Conservation (phyloP, 176 grass and related monocot species). For the Lolium rigidum region DNA sequence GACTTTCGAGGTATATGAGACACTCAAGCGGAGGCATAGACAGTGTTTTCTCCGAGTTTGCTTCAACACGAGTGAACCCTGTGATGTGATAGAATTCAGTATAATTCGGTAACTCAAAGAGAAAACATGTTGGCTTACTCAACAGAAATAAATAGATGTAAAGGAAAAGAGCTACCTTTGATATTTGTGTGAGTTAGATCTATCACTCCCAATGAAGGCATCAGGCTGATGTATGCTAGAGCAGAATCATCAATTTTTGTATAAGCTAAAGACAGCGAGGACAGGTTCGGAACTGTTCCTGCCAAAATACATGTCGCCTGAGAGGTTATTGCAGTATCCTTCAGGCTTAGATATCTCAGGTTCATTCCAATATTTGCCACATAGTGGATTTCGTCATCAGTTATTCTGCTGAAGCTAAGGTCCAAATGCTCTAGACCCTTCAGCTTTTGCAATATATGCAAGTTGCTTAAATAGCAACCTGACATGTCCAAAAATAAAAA, state of each 20-base stretch:
- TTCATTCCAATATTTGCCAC: conserved; percentile 66
- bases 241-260: conserved; percentile 84
- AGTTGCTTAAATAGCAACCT: conserved; percentile 57
- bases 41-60: conserved; percentile 38
- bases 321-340: conserved; percentile 62
- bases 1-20: conserved; percentile 69
- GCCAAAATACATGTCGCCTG: conserved; percentile 59
- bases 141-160: conserved; percentile 30
- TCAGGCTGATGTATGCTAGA: conserved; percentile 67
- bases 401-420: conserved; percentile 62
- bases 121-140: conserved; percentile 25
- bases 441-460: conserved; percentile 67
- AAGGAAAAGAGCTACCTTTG: conserved; percentile 65
- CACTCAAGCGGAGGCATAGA: conserved; percentile 60
- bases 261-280: conserved; percentile 65
- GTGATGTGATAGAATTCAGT: conserved; percentile 41
- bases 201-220: conserved; percentile 65
- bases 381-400: conserved; percentile 62
- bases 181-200: conserved; percentile 71
- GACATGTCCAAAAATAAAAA: conserved; percentile 72
- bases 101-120: conserved; percentile 9
- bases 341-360: conserved; percentile 79
- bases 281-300: conserved; percentile 70
- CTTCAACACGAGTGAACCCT: conserved; percentile 59
- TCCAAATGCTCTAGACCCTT: conserved; percentile 69